These are phyloP conservation scores for Mikania micrantha DNA, from an alignment of 129 eudicot genomes.

Conservation along the genomic window DNA sequence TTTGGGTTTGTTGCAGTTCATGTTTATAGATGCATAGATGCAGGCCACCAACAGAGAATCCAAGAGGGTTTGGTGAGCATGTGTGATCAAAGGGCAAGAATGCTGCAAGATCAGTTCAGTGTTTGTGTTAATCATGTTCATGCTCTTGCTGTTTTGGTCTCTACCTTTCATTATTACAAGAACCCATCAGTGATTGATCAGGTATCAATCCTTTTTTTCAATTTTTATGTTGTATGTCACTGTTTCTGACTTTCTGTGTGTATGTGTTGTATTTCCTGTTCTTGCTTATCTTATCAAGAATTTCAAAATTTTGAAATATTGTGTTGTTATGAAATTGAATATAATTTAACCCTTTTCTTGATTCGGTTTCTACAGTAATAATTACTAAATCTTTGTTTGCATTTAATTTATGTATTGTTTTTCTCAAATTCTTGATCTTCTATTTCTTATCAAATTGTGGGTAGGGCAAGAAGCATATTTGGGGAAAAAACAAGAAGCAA, in stretches of 20 bases:
- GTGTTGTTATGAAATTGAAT: background rate
- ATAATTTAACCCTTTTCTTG: background rate
- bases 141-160: constrained; percentile 71
- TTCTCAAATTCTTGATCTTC: too few relatives aligned
- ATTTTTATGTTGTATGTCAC: background rate
- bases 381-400: too few relatives aligned
- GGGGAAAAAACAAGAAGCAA: too few relatives aligned
- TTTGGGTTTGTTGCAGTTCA: constrained; percentile 20
- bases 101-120: constrained; percentile 76
- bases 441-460: too few relatives aligned
- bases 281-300: background rate
- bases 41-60: constrained; percentile 29
- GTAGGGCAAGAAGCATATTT: too few relatives aligned
- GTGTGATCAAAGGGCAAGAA: constrained; percentile 87
- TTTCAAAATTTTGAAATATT: too few relatives aligned
- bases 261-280: background rate
- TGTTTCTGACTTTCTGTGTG: background rate
- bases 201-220: constrained; percentile 33
- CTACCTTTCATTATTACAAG: constrained; percentile 72
- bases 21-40: constrained; percentile 39
- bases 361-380: background rate
- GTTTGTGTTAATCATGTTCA: constrained; percentile 81
- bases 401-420: too few relatives aligned
- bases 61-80: constrained; percentile 59
- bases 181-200: constrained; percentile 73